Evolutionary conservation across 148 eudicot species (phyloP), one percentile per base, ranked within the genome.

Genomic region (Camellia granthamiana): DNA sequence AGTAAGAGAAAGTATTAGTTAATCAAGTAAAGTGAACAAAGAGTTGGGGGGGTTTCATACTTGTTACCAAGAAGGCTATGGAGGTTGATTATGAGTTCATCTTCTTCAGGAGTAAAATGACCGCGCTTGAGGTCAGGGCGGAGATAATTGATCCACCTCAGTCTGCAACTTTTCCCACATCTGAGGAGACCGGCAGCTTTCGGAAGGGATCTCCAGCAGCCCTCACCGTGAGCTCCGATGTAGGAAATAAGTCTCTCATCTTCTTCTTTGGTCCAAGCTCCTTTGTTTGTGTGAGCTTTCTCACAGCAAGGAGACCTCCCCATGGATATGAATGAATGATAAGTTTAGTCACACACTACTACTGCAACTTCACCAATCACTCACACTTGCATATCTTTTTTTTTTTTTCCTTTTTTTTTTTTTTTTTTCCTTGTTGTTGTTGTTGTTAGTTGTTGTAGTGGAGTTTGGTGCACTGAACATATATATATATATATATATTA

Each of bases 271-370:
- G 91, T 92, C 97, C 97, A 92, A 12, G 97, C 97, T 54, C 97
- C 97, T 88, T 92, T 92, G 91, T 92, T 92, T 51, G 97, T 92
- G 62, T 92, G 97, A 59, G 97, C 92, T 70, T 92, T 92, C 79
- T 92, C 97, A 81, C 97, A 92, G 69, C 97, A 92, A 47, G 97
- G 97, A 81, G 97, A 92, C 84, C 97, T 90, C 79, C 97, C 97
- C 97, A 92, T 92, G 79, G 38, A 30, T 30, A 30, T 30, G 38
- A 30, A 30, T 30, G 38, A 30, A 30, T 30, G 38, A 30, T 30
- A 30, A 30, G 38, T 30, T 30, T 14, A 47, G 38, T 46, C 58
- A n/a, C 58, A n/a, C 7, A 71, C 23, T 38, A 19, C 58, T 21
- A 58, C 72, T 43, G 46, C n/a, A 44, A 14, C 7, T 43, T 5